These are phyloP conservation scores for Aegilops longissima DNA, from an alignment of 176 grass and related monocot genomes.

Conservation along the genomic window DNA sequence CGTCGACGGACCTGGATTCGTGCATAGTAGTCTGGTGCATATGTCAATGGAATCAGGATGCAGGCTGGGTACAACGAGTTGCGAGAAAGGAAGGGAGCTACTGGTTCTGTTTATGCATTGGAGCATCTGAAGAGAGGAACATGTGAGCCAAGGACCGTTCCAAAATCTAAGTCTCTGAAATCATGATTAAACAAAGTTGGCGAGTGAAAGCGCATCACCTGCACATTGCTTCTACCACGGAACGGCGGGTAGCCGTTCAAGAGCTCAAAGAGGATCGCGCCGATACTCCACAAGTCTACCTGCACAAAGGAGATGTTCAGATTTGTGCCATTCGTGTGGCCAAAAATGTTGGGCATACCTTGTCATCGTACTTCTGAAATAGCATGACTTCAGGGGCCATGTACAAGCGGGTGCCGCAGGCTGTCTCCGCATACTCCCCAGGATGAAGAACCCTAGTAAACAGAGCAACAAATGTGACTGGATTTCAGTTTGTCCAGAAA, in stretches of 20 bases:
- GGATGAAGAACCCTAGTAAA: slow-evolving; percentile 52
- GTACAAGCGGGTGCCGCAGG: slow-evolving; percentile 58
- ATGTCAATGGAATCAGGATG: slow-evolving; percentile 37
- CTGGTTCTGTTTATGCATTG: slow-evolving; percentile 31
- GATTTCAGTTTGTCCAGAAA: not conserved
- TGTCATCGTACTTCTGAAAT: slow-evolving; percentile 59
- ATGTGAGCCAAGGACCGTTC: not conserved
- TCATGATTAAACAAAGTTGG: not conserved
- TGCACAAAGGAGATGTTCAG: slow-evolving; percentile 17
- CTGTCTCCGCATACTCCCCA: slow-evolving; percentile 40
- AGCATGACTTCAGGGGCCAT: slow-evolving; percentile 83
- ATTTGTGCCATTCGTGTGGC: not conserved
- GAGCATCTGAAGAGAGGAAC: slow-evolving; percentile 28
- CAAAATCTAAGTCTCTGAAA: not conserved
- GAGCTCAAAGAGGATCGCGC: slow-evolving; percentile 51
- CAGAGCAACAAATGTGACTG: not conserved
- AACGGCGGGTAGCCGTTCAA: slow-evolving; percentile 57
- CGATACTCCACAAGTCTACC: slow-evolving; percentile 70
- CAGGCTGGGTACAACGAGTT: not conserved
- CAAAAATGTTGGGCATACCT: not conserved
- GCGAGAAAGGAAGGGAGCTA: slow-evolving; percentile 22
- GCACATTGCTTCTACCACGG: slow-evolving; percentile 47
- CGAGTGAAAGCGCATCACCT: slow-evolving; percentile 6
- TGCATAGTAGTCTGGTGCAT: slow-evolving; percentile 29
- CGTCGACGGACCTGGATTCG: slow-evolving; percentile 29